A percentile compares a stretch with the other conserved stretches of the same genome.
Evolutionary conservation across 1,139 yeast species (phyloP).

Genomic region (Suhomyces chickasaworum): DNA sequence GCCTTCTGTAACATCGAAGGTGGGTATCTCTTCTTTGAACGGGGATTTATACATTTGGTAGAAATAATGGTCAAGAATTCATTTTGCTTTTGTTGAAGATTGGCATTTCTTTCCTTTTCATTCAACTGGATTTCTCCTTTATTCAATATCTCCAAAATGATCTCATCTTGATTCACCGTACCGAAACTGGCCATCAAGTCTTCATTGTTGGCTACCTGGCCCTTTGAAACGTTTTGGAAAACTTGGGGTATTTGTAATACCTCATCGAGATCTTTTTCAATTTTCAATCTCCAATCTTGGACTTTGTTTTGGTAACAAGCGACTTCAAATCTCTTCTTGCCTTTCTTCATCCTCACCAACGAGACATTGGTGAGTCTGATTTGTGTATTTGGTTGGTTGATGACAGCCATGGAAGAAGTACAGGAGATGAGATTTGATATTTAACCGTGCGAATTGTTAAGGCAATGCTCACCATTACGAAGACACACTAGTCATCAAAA

Average conservation of each 20-base stretch:
- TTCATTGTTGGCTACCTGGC: constrained; percentile 88
- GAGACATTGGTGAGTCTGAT: constrained; percentile 93
- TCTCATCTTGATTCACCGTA: constrained; percentile 69
- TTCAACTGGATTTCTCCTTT: constrained; percentile 95
- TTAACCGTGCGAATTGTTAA: neutral
- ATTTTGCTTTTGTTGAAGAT: constrained; percentile 72
- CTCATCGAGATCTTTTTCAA: constrained; percentile 92
- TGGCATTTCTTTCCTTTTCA: constrained; percentile 86
- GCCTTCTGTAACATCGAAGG: constrained; percentile 93
- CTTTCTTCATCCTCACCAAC: constrained; percentile 85
- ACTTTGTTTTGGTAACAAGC: constrained; percentile 98
- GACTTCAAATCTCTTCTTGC: constrained; percentile 86
- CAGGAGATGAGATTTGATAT: neutral
- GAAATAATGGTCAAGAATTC: constrained; percentile 84
- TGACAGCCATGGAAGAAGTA: constrained; percentile 50
- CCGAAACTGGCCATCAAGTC: constrained; percentile 77
- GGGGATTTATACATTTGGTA: constrained; percentile 90
- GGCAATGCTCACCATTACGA: neutral
- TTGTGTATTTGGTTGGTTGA: constrained; percentile 86
- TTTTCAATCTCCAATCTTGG: constrained; percentile 88
- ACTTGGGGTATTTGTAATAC: constrained; percentile 96
- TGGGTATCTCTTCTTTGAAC: constrained; percentile 86
- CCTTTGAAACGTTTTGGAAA: constrained; percentile 89
- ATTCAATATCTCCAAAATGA: constrained; percentile 75
- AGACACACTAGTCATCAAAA: neutral